A percentile compares a stretch with the other conserved stretches of the same genome.
Evolutionary conservation across 176 grass and related monocot genomes (phyloP).

Genomic region (Cenchrus fungigraminus): DNA sequence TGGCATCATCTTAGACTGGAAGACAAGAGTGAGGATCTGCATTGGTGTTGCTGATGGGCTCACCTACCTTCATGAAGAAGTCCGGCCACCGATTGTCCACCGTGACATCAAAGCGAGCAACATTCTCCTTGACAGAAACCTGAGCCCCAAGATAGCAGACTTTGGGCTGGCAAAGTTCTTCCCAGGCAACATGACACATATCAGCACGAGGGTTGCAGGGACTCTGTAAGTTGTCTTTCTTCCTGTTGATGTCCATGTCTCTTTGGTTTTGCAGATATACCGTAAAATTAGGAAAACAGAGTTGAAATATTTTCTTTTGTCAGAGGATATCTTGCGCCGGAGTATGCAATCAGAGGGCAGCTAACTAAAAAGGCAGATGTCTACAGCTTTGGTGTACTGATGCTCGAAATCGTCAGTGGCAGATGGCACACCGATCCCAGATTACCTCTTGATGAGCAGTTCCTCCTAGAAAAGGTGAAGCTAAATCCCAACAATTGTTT

Average conservation of each 20-base stretch:
- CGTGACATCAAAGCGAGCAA: constrained; percentile 94
- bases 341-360: constrained; percentile 74
- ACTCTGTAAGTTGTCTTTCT: constrained; percentile 64
- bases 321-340: constrained; percentile 67
- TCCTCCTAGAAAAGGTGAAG: constrained; percentile 74
- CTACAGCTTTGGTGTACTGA: constrained; percentile 74
- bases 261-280: constrained; percentile 1
- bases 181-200: constrained; percentile 66
- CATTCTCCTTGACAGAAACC: constrained; percentile 76
- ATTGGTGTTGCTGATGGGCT: constrained; percentile 69
- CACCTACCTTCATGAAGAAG: constrained; percentile 78
- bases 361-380: constrained; percentile 63
- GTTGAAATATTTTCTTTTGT: not conserved
- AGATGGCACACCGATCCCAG: constrained; percentile 66
- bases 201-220: constrained; percentile 91
- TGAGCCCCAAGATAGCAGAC: constrained; percentile 81
- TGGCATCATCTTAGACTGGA: constrained; percentile 70
- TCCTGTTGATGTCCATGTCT: not conserved
- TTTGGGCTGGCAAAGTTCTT: constrained; percentile 87
- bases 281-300: constrained; percentile 8
- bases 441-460: constrained; percentile 67
- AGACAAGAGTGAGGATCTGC: constrained; percentile 65
- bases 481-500: not conserved
- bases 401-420: constrained; percentile 73
- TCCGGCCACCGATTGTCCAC: constrained; percentile 65